Evolutionary conservation across 2,329 filamentous ascomycete genomes (phyloP).

Genomic region (Ploettnerulaceae sp.): DNA sequence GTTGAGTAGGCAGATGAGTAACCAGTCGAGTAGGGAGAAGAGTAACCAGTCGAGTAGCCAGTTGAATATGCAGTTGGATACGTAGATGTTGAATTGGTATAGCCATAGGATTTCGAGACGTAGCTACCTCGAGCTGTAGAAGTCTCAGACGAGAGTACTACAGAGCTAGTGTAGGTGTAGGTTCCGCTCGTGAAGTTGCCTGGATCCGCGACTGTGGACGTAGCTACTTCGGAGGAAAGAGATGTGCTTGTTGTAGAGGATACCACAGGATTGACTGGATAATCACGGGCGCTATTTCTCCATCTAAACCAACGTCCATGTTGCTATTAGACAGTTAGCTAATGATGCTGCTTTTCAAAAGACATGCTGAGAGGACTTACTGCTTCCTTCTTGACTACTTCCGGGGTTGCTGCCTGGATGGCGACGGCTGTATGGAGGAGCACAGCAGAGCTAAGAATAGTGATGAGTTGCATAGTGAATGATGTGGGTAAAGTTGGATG

Average conservation of each 20-base stretch:
- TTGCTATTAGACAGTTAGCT: neutral
- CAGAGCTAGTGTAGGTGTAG: neutral
- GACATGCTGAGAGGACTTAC: neutral
- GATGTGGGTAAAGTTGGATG: neutral
- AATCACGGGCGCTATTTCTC: constrained; percentile 8
- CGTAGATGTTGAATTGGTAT: neutral
- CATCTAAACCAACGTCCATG: constrained; percentile 1
- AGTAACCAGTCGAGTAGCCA: neutral
- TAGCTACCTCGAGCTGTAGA: too few relatives aligned
- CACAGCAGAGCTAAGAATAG: constrained; percentile 11
- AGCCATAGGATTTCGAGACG: neutral
- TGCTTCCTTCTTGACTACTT: constrained; percentile 8
- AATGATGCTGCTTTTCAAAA: neutral
- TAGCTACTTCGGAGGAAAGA: neutral
- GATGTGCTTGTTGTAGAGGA: too few relatives aligned
- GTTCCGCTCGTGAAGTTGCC: neutral
- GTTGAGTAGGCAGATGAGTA: neutral
- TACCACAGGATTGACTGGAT: neutral
- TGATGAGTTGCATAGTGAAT: constrained; percentile 18
- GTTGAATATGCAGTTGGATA: neutral
- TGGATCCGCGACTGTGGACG: neutral
- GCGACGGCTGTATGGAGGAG: constrained; percentile 12
- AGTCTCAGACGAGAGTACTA: neutral
- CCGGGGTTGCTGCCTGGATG: constrained; percentile 7
- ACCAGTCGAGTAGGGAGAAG: neutral